A percentile compares a stretch with the other conserved stretches of the same genome.
Conservation (phyloP, 192 early-diverging fungal genomes). For the Coemansia sp. region DNA sequence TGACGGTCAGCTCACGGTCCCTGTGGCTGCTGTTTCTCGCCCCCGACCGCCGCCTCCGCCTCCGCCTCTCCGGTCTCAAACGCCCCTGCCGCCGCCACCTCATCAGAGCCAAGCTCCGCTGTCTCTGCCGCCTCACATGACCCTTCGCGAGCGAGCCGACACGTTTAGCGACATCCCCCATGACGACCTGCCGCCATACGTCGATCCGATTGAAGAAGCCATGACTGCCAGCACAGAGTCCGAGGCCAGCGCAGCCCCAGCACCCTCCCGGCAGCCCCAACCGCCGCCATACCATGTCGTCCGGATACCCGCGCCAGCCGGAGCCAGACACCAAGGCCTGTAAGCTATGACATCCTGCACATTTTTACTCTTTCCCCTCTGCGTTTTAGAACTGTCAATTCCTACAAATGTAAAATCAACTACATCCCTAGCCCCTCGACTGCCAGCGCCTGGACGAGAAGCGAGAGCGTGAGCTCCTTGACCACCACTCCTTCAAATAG, state of each 20-base stretch:
- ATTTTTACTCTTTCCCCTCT: not conserved
- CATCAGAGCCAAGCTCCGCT: not conserved
- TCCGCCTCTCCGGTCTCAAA: not conserved
- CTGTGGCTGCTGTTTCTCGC: not conserved
- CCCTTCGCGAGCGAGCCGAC: constrained; percentile 21
- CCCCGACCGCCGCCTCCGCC: not conserved
- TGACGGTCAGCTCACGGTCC: not conserved
- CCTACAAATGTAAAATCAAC: not conserved
- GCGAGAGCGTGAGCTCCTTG: constrained; percentile 39
- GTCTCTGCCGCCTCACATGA: constrained; percentile 3
- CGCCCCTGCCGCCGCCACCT: not conserved
- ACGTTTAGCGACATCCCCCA: constrained; percentile 40
- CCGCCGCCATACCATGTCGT: constrained; percentile 44
- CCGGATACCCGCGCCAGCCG: not conserved
- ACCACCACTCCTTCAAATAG: not conserved
- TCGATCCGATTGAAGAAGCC: constrained; percentile 50
- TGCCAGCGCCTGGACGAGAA: constrained; percentile 36
- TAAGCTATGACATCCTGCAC: not conserved
- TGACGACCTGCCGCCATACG: constrained; percentile 46
- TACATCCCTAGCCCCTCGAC: constrained; percentile 52
- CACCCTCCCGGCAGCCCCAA: constrained; percentile 4
- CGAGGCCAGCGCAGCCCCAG: not conserved
- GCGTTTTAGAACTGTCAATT: not conserved
- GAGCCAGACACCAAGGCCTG: not conserved
- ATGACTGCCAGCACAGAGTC: constrained; percentile 8